These are phyloP conservation scores for Globisporangium emineosum DNA, from an alignment of 352 stramenopile genomes.

Conservation along the genomic window DNA sequence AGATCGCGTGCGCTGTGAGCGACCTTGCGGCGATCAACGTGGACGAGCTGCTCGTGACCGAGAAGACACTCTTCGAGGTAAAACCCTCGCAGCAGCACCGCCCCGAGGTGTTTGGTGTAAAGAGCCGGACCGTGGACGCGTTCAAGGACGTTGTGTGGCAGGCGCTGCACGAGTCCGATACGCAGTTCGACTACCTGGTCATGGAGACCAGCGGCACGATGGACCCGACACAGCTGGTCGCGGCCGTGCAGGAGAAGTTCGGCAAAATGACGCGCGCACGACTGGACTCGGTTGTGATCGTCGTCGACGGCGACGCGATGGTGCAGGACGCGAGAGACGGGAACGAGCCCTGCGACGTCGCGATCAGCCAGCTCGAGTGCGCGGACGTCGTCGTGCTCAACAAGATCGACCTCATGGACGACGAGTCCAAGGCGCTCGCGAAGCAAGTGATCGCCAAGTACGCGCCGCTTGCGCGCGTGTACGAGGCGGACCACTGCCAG, in stretches of 20 bases:
- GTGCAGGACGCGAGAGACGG: conserved; percentile 33
- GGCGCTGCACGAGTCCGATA: conserved; percentile 39
- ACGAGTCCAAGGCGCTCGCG: conserved; percentile 23
- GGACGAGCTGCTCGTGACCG: conserved; percentile 58
- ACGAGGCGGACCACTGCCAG: conserved; percentile 59
- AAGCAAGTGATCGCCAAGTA: conserved; percentile 35
- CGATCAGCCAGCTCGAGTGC: conserved; percentile 57
- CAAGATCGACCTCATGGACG: conserved; percentile 69
- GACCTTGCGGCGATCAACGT: conserved; percentile 71
- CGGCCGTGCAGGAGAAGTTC: conserved; percentile 66
- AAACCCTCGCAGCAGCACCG: conserved; percentile 22
- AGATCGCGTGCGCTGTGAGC: conserved; percentile 64
- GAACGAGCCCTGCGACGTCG: conserved; percentile 35
- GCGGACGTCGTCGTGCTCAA: conserved; percentile 83
- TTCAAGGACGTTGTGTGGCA: conserved; percentile 80
- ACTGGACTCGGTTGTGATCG: conserved; percentile 71
- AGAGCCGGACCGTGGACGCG: conserved; percentile 31
- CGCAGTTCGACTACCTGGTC: conserved; percentile 70
- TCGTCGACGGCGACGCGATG: conserved; percentile 74
- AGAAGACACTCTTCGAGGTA: conserved; percentile 36
- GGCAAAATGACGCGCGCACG: conserved; percentile 77
- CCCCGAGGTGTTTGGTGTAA: conserved; percentile 31
- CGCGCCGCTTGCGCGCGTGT: conserved; percentile 53
- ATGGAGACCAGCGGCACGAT: conserved; percentile 77
- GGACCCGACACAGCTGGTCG: conserved; percentile 65